Evolutionary conservation across 345 rosid genomes (phyloP).

Genomic region (Eucalyptus cloeziana): DNA sequence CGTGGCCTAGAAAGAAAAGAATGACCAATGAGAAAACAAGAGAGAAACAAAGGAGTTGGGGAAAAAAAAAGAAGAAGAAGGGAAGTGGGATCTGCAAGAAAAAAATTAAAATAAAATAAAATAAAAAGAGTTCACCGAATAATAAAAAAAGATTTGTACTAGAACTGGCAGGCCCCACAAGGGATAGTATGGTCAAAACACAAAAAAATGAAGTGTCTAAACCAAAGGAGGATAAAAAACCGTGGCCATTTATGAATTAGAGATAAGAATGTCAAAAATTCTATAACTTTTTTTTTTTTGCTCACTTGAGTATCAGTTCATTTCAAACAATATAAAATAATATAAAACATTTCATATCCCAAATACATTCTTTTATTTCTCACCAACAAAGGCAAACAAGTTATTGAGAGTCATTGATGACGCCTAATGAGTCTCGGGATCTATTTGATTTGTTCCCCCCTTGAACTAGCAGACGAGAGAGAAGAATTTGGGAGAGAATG

Average conservation of each 20-base stretch:
- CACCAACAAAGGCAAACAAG: not conserved
- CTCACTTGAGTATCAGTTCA: not conserved
- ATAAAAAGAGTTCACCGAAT: fast-evolving
- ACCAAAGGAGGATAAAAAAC: too few species aligned
- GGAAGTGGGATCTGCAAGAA: too few species aligned
- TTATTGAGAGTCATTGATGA: not conserved
- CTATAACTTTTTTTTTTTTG: too few species aligned
- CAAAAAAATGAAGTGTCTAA: too few species aligned
- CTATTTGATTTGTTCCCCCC: not conserved
- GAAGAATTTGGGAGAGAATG: not conserved
- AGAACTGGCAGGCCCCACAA: fast-evolving
- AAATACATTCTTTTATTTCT: not conserved
- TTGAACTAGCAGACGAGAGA: not conserved
- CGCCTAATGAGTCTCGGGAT: not conserved
- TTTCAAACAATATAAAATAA: not conserved
- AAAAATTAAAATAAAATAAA: too few species aligned
- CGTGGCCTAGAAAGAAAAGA: too few species aligned
- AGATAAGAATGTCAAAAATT: too few species aligned
- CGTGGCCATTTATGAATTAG: too few species aligned
- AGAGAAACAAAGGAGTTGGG: too few species aligned
- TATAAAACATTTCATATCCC: not conserved
- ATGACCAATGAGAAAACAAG: too few species aligned
- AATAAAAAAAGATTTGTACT: too few species aligned
- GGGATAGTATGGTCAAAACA: fast-evolving
- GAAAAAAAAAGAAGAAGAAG: fast-evolving